Percentiles rank a stretch among this genome's conserved stretches.
phyloP scores from a whole-genome alignment of 192 early-diverging fungal genomes.

The Umbelopsis isabellina region DNA sequence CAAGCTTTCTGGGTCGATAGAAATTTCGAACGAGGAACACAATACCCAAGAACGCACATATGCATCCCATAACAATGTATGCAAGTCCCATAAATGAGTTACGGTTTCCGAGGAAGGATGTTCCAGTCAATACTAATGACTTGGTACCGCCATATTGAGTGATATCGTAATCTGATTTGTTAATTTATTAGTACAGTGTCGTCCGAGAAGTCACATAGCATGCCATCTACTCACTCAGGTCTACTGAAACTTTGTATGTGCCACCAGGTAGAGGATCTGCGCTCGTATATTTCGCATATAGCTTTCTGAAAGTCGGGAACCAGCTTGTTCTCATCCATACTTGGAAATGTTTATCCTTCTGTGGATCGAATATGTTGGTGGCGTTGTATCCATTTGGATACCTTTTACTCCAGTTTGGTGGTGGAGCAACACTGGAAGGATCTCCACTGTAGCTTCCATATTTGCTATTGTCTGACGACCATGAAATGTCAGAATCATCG shows the following conservation, averaged over 20 bases:
- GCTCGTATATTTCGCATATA: slow-evolving; percentile 80
- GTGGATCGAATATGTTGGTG: slow-evolving; percentile 62
- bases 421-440: slow-evolving; percentile 69
- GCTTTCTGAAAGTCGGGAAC: slow-evolving; percentile 94
- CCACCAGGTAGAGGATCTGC: slow-evolving; percentile 62
- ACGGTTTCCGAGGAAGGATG: slow-evolving; percentile 94
- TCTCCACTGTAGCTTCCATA: slow-evolving; percentile 63
- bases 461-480: slow-evolving; percentile 80
- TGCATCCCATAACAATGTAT: slow-evolving; percentile 90
- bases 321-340: slow-evolving; percentile 99
- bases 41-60: slow-evolving; percentile 88
- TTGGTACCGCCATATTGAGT: slow-evolving; percentile 92
- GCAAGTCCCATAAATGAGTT: slow-evolving; percentile 96
- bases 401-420: slow-evolving; percentile 80
- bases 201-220: slow-evolving; percentile 11
- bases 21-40: slow-evolving; percentile 90
- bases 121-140: slow-evolving; percentile 90
- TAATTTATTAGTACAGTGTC: neutral
- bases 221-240: slow-evolving; percentile 62
- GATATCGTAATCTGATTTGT: slow-evolving; percentile 77
- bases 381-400: slow-evolving; percentile 62
- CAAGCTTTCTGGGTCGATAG: slow-evolving; percentile 92
- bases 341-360: slow-evolving; percentile 80
- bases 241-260: slow-evolving; percentile 73
- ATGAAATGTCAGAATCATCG: slow-evolving; percentile 77